Percentiles rank a stretch among this genome's conserved stretches.
These are phyloP conservation scores for Penicillium waksmanii DNA, from an alignment of 495 filamentous ascomycete species.

Conservation along the genomic window DNA sequence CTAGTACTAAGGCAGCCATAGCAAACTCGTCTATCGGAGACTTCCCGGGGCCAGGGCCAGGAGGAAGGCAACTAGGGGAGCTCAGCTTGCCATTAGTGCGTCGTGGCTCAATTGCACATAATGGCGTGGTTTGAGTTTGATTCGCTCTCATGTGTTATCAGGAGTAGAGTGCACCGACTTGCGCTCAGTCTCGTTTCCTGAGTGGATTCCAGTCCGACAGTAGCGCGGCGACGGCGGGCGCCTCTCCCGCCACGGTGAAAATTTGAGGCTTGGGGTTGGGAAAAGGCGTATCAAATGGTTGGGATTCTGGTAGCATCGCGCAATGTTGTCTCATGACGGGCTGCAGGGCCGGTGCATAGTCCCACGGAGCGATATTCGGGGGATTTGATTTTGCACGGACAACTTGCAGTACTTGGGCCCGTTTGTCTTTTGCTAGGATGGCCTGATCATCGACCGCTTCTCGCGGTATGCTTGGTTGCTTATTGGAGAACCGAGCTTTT, in stretches of 20 bases:
- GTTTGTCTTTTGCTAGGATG: neutral
- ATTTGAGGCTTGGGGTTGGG: slow-evolving; percentile 9
- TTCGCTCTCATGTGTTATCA: slow-evolving; percentile 16
- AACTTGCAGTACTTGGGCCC: neutral
- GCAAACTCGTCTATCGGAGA: slow-evolving; percentile 6
- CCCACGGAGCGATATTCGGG: neutral
- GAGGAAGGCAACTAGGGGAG: neutral
- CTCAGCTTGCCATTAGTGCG: slow-evolving; percentile 6
- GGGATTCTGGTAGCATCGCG: slow-evolving; percentile 7
- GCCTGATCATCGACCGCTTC: slow-evolving; percentile 13
- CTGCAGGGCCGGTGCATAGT: slow-evolving; percentile 11
- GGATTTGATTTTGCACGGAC: neutral
- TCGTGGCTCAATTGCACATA: slow-evolving; percentile 14
- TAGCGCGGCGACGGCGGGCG: slow-evolving; percentile 25
- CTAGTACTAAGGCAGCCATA: neutral
- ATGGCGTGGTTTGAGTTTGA: slow-evolving; percentile 6
- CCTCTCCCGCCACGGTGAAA: slow-evolving; percentile 28
- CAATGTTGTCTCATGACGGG: slow-evolving; percentile 16
- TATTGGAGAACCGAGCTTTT: slow-evolving; percentile 8
- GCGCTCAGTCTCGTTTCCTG: neutral
- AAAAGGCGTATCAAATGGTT: neutral
- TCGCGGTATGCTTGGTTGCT: neutral
- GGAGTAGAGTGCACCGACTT: slow-evolving; percentile 10
- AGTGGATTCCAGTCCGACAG: slow-evolving; percentile 14
- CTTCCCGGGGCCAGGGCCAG: neutral